Conservation (phyloP, 768 basidiomycete species). For the Rubroboletus pulcherrimus region DNA sequence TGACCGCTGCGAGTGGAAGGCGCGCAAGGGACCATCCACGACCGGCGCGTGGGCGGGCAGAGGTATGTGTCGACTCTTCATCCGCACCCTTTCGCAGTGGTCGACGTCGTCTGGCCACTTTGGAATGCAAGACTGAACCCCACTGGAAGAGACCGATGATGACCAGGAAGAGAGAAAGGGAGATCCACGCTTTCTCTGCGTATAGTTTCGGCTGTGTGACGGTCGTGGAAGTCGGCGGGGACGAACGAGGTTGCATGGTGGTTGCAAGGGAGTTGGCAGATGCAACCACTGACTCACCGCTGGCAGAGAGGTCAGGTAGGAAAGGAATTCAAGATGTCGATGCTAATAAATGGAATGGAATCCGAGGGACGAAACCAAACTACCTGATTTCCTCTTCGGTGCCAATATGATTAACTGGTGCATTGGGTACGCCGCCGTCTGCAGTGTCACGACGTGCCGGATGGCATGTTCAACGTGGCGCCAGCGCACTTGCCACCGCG, state of each 20-base stretch:
- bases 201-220: not conserved
- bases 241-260: not conserved
- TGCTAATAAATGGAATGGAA: slow-evolving; percentile 8
- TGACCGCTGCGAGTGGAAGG: slow-evolving; percentile 36
- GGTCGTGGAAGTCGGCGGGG: not conserved
- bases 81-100: not conserved
- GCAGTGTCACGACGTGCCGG: not conserved
- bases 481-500: not conserved
- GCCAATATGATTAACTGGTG: not conserved
- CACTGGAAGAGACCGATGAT: slow-evolving; percentile 25
- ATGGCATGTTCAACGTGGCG: not conserved
- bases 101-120: slow-evolving; percentile 4
- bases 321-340: not conserved
- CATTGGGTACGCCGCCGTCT: not conserved
- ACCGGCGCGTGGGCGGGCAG: slow-evolving; percentile 9
- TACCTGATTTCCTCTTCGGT: not conserved
- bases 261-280: not conserved
- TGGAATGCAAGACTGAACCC: slow-evolving; percentile 24
- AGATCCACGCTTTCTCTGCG: slow-evolving; percentile 18
- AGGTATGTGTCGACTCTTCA: slow-evolving; percentile 13
- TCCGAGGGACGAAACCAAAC: not conserved
- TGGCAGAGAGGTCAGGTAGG: not conserved
- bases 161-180: slow-evolving; percentile 12
- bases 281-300: not conserved
- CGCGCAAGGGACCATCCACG: slow-evolving; percentile 37